These are phyloP conservation scores for Astrothelium macrocarpum DNA, from an alignment of 495 filamentous ascomycete genomes.

Conservation along the genomic window DNA sequence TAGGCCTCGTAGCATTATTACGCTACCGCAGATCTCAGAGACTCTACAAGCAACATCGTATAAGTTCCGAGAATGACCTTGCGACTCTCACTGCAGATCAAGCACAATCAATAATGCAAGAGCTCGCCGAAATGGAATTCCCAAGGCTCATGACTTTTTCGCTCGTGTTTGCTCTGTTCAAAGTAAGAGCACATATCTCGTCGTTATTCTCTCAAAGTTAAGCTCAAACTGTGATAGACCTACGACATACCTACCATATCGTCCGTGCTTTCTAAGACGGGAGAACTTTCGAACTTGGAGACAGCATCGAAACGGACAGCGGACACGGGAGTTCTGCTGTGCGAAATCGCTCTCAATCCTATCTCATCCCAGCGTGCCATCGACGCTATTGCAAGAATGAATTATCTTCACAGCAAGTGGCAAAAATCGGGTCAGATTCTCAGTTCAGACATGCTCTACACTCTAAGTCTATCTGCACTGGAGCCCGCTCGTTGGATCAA, in stretches of 20 bases:
- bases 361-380: not conserved
- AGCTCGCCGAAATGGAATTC: not conserved
- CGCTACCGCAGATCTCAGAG: too few species aligned
- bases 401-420: slow-evolving; percentile 8
- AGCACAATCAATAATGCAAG: not conserved
- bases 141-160: not conserved
- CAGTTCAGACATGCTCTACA: slow-evolving; percentile 36
- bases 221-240: not conserved
- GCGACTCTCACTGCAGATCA: not conserved
- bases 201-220: not conserved
- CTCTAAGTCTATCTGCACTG: slow-evolving; percentile 33
- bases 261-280: slow-evolving; percentile 5
- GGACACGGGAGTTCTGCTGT: slow-evolving; percentile 11
- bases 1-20: too few species aligned
- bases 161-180: not conserved
- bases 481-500: slow-evolving; percentile 35
- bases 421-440: slow-evolving; percentile 23
- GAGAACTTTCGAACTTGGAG: not conserved
- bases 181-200: not conserved
- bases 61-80: not conserved
- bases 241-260: not conserved
- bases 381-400: slow-evolving; percentile 13
- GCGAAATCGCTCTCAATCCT: slow-evolving; percentile 1
- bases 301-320: slow-evolving; percentile 12
- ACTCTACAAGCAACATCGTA: not conserved